A percentile compares a stretch with the other conserved stretches of the same genome.
Evolutionary conservation across 169 alveolate species (phyloP).

Genomic region (Eimeria maxima): DNA sequence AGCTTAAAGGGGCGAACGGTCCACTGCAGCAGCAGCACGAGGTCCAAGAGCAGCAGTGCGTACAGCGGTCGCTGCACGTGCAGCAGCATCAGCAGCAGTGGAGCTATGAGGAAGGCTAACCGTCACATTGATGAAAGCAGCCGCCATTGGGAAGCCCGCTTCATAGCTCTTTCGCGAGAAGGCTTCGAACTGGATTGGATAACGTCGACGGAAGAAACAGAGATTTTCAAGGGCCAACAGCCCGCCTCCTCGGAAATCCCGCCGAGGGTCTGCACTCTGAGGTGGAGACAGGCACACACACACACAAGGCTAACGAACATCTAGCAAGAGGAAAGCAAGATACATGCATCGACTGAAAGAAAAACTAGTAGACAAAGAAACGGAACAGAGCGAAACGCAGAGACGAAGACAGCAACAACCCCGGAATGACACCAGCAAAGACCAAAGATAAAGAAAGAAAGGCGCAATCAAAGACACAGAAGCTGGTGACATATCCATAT

Average conservation of each 20-base stretch:
- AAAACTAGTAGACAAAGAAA: too few species aligned
- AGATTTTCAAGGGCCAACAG: slow-evolving; percentile 43
- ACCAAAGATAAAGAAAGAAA: neutral
- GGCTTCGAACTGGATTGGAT: neutral
- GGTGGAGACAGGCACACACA: neutral
- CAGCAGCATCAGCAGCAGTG: neutral
- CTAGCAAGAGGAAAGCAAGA: too few species aligned
- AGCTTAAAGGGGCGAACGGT: neutral
- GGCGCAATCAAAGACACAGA: too few species aligned
- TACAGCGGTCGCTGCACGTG: neutral
- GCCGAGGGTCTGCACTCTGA: slow-evolving; percentile 68
- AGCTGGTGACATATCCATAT: too few species aligned
- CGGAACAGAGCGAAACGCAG: too few species aligned
- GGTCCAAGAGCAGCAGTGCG: neutral
- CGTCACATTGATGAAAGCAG: slow-evolving; percentile 39
- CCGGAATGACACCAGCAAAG: too few species aligned
- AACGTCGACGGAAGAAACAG: neutral
- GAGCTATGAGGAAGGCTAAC: neutral
- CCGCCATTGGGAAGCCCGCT: slow-evolving; percentile 69
- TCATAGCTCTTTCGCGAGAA: slow-evolving; percentile 19
- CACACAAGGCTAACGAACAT: too few species aligned
- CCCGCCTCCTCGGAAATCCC: slow-evolving; percentile 60
- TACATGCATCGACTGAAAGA: too few species aligned
- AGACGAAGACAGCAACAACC: neutral
- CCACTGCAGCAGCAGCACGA: slow-evolving; percentile 21